A percentile compares a stretch with the other conserved stretches of the same genome.
Evolutionary conservation across 768 basidiomycete species (phyloP).

Genomic region (Lactifluus echinatus): DNA sequence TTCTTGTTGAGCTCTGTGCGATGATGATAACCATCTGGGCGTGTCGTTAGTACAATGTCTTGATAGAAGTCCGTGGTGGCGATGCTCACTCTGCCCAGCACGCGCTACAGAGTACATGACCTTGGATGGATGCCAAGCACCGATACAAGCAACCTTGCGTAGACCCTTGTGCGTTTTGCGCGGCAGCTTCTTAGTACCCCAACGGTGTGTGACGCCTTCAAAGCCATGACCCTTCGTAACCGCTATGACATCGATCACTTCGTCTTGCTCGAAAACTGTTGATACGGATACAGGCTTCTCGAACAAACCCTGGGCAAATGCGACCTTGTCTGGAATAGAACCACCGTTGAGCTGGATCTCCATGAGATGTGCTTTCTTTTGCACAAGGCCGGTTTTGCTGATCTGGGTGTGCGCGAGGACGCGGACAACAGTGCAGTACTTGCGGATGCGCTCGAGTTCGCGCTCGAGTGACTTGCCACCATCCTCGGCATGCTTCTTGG

Average conservation of each 20-base stretch:
- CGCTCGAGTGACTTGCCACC: conserved; percentile 85
- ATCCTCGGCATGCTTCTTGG: conserved; percentile 97
- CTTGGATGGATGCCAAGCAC: conserved; percentile 97
- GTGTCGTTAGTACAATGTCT: conserved; percentile 4
- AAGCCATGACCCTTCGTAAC: conserved; percentile 99
- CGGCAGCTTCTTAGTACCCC: conserved; percentile 98
- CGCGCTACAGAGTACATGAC: conserved; percentile 99
- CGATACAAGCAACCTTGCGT: conserved; percentile 98
- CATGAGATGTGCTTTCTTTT: conserved; percentile 99
- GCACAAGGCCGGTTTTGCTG: conserved; percentile 92
- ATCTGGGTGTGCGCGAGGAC: conserved; percentile 99
- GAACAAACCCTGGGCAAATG: conserved; percentile 87
- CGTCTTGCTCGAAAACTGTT: conserved; percentile 91
- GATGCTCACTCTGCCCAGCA: conserved; percentile 91
- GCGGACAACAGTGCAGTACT: conserved; percentile 99
- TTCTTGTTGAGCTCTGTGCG: conserved; percentile 99
- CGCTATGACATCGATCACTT: conserved; percentile 93
- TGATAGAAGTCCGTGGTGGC: neutral
- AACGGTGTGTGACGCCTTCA: conserved; percentile 98
- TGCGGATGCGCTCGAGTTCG: conserved; percentile 98
- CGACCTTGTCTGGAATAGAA: conserved; percentile 92
- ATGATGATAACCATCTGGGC: conserved; percentile 85
- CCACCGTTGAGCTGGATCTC: conserved; percentile 99
- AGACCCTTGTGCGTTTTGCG: conserved; percentile 99
- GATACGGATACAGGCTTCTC: conserved; percentile 90